These are phyloP conservation scores for Cryptococcus hybrid DNA, from an alignment of 1,284 basidiomycete genomes.

Conservation along the genomic window DNA sequence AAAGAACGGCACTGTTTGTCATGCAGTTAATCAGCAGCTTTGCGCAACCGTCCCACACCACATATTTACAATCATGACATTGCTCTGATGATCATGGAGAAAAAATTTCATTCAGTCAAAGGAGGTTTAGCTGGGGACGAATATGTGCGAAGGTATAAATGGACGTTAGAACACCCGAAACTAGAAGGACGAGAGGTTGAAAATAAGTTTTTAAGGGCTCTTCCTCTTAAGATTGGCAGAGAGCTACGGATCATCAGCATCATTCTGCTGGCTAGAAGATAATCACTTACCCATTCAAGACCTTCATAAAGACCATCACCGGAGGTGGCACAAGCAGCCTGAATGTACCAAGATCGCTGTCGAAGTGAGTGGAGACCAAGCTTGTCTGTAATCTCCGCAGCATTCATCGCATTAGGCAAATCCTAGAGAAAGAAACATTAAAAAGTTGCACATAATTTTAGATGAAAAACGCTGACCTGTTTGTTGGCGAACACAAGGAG, in stretches of 20 bases:
- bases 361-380: slow-evolving; percentile 96
- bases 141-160: not conserved
- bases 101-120: not conserved
- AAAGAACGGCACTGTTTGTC: no score
- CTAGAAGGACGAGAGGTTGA: not conserved
- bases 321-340: slow-evolving; percentile 98
- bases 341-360: slow-evolving; percentile 99
- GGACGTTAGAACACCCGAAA: slow-evolving; percentile 1
- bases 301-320: slow-evolving; percentile 99
- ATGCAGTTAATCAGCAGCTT: no score
- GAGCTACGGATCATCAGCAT: slow-evolving; percentile 29
- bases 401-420: slow-evolving; percentile 99
- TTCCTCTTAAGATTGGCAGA: slow-evolving; percentile 53
- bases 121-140: not conserved
- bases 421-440: slow-evolving; percentile 54
- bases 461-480: slow-evolving; percentile 55
- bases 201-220: slow-evolving; percentile 10
- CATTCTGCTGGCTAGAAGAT: not conserved
- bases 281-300: slow-evolving; percentile 72
- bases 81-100: not conserved
- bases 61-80: not conserved
- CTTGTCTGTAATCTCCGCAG: slow-evolving; percentile 99
- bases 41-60: no score
- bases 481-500: slow-evolving; percentile 99
- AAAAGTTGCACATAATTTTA: not conserved